phyloP scores from a whole-genome alignment of 1,284 basidiomycete species.

The Sutorius eximius region DNA sequence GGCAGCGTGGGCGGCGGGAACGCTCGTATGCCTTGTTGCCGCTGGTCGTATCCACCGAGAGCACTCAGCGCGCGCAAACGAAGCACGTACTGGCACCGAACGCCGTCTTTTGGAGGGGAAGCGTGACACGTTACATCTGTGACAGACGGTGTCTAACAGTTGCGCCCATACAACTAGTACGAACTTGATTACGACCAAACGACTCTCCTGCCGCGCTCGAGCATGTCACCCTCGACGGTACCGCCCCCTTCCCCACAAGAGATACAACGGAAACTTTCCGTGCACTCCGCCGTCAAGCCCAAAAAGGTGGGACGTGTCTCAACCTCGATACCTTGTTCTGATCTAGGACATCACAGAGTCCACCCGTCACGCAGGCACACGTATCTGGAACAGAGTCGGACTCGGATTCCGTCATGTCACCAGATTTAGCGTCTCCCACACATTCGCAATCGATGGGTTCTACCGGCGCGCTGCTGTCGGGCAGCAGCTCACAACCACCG shows the following conservation, averaged over 20 bases:
- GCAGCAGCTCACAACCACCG: conserved; percentile 49
- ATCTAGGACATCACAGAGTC: conserved; percentile 28
- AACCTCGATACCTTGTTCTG: conserved; percentile 4
- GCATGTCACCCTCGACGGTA: conserved; percentile 51
- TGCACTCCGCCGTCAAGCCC: conserved; percentile 58
- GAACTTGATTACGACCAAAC: conserved; percentile 14
- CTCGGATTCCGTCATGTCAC: conserved; percentile 70
- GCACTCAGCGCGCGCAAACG: not conserved
- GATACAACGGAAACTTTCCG: conserved; percentile 83
- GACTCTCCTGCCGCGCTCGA: conserved; percentile 3
- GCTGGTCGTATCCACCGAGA: not conserved
- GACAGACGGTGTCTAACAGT: conserved; percentile 21
- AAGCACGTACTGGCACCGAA: conserved; percentile 7
- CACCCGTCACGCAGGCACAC: conserved; percentile 40
- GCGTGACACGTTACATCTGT: conserved; percentile 30
- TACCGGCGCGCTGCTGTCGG: conserved; percentile 35
- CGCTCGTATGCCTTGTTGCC: not conserved
- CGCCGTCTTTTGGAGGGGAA: conserved; percentile 5
- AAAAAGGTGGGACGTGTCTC: conserved; percentile 39
- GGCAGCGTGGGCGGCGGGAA: not conserved
- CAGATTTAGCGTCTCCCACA: conserved; percentile 48
- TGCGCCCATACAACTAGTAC: conserved; percentile 9
- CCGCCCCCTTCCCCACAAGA: conserved; percentile 83
- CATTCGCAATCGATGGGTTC: conserved; percentile 31
- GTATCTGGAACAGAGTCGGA: conserved; percentile 84